Percentiles rank a stretch among this genome's conserved stretches.
phyloP scores from a whole-genome alignment of 1,139 yeast genomes.

The Scheffersomyces titani region DNA sequence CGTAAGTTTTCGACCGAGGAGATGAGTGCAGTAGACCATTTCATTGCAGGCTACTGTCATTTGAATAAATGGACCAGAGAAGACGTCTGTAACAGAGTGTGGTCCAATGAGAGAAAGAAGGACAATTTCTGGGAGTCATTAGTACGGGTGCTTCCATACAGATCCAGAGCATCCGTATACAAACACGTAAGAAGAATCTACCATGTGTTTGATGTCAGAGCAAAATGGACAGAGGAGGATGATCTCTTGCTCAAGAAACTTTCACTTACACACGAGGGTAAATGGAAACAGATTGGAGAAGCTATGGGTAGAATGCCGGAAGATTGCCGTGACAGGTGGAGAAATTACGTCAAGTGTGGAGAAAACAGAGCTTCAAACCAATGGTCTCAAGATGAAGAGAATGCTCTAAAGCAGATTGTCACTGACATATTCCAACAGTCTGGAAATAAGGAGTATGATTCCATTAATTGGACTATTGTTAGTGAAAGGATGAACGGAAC shows the following conservation, averaged over 20 bases:
- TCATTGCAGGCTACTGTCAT: constrained; percentile 66
- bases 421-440: constrained; percentile 30
- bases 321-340: constrained; percentile 94
- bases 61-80: constrained; percentile 61
- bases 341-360: constrained; percentile 93
- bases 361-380: constrained; percentile 67
- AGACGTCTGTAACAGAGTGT: constrained; percentile 77
- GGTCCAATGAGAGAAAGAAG: constrained; percentile 82
- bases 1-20: constrained; percentile 63
- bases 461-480: constrained; percentile 86
- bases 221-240: constrained; percentile 84
- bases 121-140: constrained; percentile 88
- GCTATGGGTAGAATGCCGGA: constrained; percentile 92
- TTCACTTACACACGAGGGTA: constrained; percentile 69
- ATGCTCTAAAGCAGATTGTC: constrained; percentile 57
- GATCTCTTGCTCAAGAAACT: constrained; percentile 66
- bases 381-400: constrained; percentile 80
- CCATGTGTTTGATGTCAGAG: constrained; percentile 83
- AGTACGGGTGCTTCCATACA: constrained; percentile 73
- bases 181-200: constrained; percentile 90
- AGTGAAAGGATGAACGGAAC: constrained; percentile 88
- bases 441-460: constrained; percentile 14
- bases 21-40: constrained; percentile 67
- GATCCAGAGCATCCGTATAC: constrained; percentile 86
- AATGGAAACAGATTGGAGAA: constrained; percentile 83